Conservation (phyloP, 2,329 filamentous ascomycete genomes). For the Neurospora sp. region DNA sequence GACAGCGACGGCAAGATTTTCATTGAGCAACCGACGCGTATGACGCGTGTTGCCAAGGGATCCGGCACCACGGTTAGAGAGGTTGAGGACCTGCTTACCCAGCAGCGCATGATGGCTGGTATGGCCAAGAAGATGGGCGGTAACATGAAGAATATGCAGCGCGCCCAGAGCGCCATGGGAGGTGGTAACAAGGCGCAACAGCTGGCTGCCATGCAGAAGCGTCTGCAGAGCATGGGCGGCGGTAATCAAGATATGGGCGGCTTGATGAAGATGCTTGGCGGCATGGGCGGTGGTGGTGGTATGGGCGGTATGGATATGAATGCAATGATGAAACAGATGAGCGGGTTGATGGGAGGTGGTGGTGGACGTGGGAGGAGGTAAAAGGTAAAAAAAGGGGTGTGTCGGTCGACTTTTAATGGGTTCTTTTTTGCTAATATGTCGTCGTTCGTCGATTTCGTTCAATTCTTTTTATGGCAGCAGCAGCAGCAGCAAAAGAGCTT, state of each 20-base stretch:
- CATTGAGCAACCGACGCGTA: conserved; percentile 80
- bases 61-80: conserved; percentile 85
- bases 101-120: conserved; percentile 96
- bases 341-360: conserved; percentile 32
- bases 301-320: conserved; percentile 69
- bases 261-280: conserved; percentile 86
- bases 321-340: conserved; percentile 68
- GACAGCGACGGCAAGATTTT: conserved; percentile 94
- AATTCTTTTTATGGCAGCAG: background rate
- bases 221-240: conserved; percentile 85
- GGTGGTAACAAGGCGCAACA: conserved; percentile 88
- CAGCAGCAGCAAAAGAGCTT: background rate
- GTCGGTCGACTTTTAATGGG: background rate
- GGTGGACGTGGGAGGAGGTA: conserved; percentile 15
- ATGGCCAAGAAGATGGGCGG: conserved; percentile 99
- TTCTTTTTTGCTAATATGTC: background rate
- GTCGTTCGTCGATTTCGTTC: background rate
- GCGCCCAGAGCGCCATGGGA: conserved; percentile 81
- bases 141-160: conserved; percentile 96
- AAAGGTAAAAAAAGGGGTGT: background rate
- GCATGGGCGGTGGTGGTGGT: conserved; percentile 52
- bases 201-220: conserved; percentile 93
- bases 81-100: conserved; percentile 92
- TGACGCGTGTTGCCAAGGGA: conserved; percentile 83
- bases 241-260: conserved; percentile 69